Evolutionary conservation across 2,329 filamentous ascomycete genomes (phyloP), one percentile per base, ranked within the genome.

Genomic region (Curvularia spicifera): DNA sequence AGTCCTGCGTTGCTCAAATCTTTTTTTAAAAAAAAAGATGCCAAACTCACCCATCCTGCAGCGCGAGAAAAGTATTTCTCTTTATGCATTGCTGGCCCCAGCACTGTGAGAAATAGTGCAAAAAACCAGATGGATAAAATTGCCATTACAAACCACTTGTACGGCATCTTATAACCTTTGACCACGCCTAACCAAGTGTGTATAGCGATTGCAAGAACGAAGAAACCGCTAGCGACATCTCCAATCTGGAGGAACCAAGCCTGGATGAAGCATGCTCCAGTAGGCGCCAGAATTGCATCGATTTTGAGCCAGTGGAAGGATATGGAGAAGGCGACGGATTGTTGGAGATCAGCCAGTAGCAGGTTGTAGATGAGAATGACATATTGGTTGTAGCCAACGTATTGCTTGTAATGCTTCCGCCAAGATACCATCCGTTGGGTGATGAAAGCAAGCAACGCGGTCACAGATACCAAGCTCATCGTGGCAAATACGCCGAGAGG

Each of bases 281-380:
- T 80, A 0, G 77, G 77, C 1, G 78, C 77, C 24, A 78, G 51
- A 43, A 85, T 83, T 47, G 77, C 78, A 53, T 81, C 67, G 9
- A 77, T 64, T 1, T 69, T 62, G 9, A 83, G 74, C 80, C 81
- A 85, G 60, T 81, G 76, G 40, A 82, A 64, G 33, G 79, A 82
- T 51, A 84, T 76, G 3, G 81, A 67, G 60, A 84, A 84, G 0
- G 80, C 81, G 20, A 83, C 70, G 0, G 82, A 78, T 68, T 84
- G 82, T 62, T 81, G 80, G n/a, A 84, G 75, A 73, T 84, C 82
- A 5, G 82, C 82, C 40, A 85, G 60, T 2, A 84, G 71, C 13
- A 85, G 76, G 56, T 84, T 84, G 70, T 82, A 84, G 50, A 84
- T 83, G 24, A 84, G 77, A 39, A 84, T 70, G n/a, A 84, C 74